phyloP scores from a whole-genome alignment of 2,329 filamentous ascomycete species.

The Colletotrichum magnum region DNA sequence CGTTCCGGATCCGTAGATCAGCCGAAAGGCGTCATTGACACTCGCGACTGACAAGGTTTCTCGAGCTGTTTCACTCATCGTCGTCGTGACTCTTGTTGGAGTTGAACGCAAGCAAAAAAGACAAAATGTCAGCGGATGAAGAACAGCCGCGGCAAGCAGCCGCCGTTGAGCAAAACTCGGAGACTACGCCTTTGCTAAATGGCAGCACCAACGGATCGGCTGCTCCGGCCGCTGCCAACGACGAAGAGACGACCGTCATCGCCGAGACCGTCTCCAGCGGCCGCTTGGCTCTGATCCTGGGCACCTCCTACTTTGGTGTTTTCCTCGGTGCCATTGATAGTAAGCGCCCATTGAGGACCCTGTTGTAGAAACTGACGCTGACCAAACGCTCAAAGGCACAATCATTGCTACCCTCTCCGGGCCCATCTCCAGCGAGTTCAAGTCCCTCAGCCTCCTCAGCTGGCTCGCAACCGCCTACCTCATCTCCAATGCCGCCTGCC shows the following conservation, averaged over 20 bases:
- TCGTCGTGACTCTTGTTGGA: not conserved
- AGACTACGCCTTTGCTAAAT: conserved; percentile 39
- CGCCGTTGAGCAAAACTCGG: conserved; percentile 23
- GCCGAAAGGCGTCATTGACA: conserved; percentile 27
- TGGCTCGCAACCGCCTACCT: conserved; percentile 93
- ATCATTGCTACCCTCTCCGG: conserved; percentile 87
- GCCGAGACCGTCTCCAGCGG: conserved; percentile 62
- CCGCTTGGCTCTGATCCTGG: conserved; percentile 68
- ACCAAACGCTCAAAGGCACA: not conserved
- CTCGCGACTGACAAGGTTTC: not conserved
- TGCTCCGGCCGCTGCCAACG: conserved; percentile 42
- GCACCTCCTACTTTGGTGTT: conserved; percentile 69
- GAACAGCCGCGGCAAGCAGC: conserved; percentile 22
- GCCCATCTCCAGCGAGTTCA: conserved; percentile 87
- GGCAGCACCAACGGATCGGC: conserved; percentile 13
- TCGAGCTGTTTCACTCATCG: conserved; percentile 6
- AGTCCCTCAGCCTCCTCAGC: conserved; percentile 84
- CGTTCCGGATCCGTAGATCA: conserved; percentile 27
- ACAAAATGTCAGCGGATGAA: conserved; percentile 32
- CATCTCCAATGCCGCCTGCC: conserved; percentile 88
- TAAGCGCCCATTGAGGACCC: conserved; percentile 50
- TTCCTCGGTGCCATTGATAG: conserved; percentile 78
- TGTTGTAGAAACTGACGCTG: not conserved
- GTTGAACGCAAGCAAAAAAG: not conserved
- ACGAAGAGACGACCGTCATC: conserved; percentile 63